A percentile compares a stretch with the other conserved stretches of the same genome.
These are phyloP conservation scores for Melanopsichium pennsylvanicum DNA, from an alignment of 1,284 basidiomycete genomes.

Conservation along the genomic window DNA sequence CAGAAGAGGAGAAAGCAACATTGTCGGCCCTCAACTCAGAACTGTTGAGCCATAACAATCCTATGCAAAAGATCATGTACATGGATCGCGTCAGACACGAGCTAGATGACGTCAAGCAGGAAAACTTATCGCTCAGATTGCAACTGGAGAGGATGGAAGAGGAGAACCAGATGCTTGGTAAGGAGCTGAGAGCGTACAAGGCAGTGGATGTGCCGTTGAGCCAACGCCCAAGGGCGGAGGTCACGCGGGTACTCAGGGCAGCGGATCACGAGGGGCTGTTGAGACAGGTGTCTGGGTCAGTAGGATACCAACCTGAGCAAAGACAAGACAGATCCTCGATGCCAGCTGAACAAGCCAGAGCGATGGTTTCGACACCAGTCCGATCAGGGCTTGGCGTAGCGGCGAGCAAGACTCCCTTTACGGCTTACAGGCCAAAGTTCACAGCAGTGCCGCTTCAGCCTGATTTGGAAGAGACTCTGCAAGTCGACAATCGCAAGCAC, in stretches of 20 bases:
- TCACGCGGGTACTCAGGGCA: conserved; percentile 27
- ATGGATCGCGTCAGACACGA: conserved; percentile 39
- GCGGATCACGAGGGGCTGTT: conserved; percentile 22
- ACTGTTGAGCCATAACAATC: conserved; percentile 41
- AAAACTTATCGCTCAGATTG: conserved; percentile 16
- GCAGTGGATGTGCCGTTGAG: conserved; percentile 38
- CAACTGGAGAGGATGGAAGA: conserved; percentile 25
- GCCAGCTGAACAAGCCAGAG: not conserved
- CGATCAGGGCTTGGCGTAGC: not conserved
- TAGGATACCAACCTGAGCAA: not conserved
- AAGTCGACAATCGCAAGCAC: not conserved
- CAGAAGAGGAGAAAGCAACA: conserved; percentile 29
- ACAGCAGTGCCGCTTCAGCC: conserved; percentile 20
- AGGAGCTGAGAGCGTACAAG: conserved; percentile 28
- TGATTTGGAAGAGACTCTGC: conserved; percentile 14
- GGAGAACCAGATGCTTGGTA: conserved; percentile 8
- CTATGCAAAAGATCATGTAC: conserved; percentile 46
- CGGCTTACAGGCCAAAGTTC: conserved; percentile 16
- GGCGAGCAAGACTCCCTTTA: conserved; percentile 21
- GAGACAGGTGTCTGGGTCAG: conserved; percentile 22
- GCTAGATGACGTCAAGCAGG: conserved; percentile 30
- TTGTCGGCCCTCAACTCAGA: conserved; percentile 38
- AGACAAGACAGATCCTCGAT: not conserved
- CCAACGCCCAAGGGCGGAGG: conserved; percentile 28
- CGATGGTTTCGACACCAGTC: conserved; percentile 11